Evolutionary conservation across 371 early-diverging fungal species (phyloP), one percentile per base, ranked within the genome.

Genomic region (Lichtheimia corymbifera): DNA sequence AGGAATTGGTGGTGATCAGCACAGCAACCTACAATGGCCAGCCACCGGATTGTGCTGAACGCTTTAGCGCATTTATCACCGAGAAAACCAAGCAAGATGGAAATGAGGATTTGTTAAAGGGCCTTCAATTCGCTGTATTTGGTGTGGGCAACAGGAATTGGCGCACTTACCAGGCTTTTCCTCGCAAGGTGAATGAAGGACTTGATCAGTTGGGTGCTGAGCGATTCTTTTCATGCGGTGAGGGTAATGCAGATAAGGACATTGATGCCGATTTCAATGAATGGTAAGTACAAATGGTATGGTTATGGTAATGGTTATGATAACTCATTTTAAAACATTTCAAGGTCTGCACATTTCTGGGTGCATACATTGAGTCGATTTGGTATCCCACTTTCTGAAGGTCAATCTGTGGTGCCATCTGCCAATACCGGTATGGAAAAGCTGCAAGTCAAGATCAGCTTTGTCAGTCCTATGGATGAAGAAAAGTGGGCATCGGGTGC

Each of bases 101-200:
- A 14, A 56, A 71, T 22, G 68, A 67, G 55, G 61, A 63, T 15
- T 9, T 71, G 2, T 54, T 76, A 3, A 59, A 68, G 5, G 80
- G 83, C 20, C 50, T 82, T 3, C 56, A 65, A 13, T 86, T 66
- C 53, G 63, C 79, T 44, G 83, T 86, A 12, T 84, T 83, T 70
- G 86, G 86, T 55, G 62, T 80, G 4, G 80, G 80, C 60, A 86
- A 86, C 71, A 73, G 71, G 62, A 78, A 85, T 59, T 85, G 85
- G 85, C 65, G 83, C 27, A 85, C 85, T 4, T 85, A 78, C 43
- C 84, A 83, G 55, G 61, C 65, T 5, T 85, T 85, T 66, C 85
- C 85, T 24, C 60, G 54, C 51, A 74, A 72, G 50, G 67, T 83
- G 4, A 71, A 76, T 54, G 55, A 58, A 3, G 28, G 44, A 6